Percentiles rank a stretch among this genome's conserved stretches.
Evolutionary conservation across 192 early-diverging fungal genomes (phyloP).

Genomic region (Linnemannia hyalina): DNA sequence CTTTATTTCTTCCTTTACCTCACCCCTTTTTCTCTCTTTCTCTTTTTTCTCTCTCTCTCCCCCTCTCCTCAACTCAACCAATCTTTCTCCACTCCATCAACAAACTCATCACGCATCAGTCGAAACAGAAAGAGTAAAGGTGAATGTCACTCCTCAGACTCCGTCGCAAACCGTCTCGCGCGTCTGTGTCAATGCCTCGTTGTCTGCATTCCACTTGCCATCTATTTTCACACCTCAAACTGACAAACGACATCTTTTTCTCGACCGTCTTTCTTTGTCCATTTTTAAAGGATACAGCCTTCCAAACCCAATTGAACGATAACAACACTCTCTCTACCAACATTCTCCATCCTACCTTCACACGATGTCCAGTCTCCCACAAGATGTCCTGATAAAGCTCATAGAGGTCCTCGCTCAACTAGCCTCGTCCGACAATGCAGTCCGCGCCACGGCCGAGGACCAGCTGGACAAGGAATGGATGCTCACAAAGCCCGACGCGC

Average conservation of each 20-base stretch:
- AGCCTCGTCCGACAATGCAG: slow-evolving; percentile 61
- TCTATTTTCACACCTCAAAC: too few relatives aligned
- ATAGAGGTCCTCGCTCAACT: slow-evolving; percentile 60
- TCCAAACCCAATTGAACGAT: neutral
- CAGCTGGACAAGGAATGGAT: slow-evolving; percentile 71
- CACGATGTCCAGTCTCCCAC: slow-evolving; percentile 18
- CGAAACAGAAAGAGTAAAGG: neutral
- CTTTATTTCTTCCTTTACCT: too few relatives aligned
- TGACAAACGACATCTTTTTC: too few relatives aligned
- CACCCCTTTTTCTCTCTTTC: neutral
- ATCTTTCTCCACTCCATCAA: neutral
- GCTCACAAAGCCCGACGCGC: slow-evolving; percentile 59
- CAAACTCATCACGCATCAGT: neutral
- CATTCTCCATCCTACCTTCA: neutral
- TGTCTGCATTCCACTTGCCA: too few relatives aligned
- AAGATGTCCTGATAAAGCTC: slow-evolving; percentile 61
- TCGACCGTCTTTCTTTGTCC: too few relatives aligned
- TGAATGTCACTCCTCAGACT: neutral
- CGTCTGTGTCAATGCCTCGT: neutral
- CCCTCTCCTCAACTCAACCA: neutral
- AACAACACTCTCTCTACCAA: neutral
- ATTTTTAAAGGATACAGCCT: too few relatives aligned
- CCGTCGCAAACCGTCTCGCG: neutral
- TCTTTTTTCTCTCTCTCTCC: neutral
- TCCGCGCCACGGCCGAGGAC: slow-evolving; percentile 63